phyloP scores from a whole-genome alignment of 2,329 filamentous ascomycete genomes.

The Cercospora beticola region DNA sequence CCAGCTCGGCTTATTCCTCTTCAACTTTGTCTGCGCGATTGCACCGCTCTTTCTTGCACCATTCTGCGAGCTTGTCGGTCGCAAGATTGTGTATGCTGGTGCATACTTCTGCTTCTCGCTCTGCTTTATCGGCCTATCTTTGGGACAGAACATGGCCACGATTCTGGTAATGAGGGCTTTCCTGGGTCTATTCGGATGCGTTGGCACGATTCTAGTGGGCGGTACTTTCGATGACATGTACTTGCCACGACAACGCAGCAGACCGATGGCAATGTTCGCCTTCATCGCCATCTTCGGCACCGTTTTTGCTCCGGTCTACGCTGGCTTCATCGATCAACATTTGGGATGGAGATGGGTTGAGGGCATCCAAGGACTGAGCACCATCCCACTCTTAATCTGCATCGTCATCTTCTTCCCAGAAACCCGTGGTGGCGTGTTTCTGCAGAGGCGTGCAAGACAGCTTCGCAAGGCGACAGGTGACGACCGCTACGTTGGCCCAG shows the following conservation, averaged over 20 bases:
- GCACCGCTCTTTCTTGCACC: conserved; percentile 51
- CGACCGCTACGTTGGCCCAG: conserved; percentile 51
- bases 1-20: conserved; percentile 52
- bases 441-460: conserved; percentile 51
- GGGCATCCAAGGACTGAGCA: conserved; percentile 54
- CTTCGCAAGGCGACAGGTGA: conserved; percentile 51
- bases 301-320: conserved; percentile 55
- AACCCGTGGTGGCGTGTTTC: conserved; percentile 49
- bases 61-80: conserved; percentile 52
- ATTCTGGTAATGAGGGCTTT: conserved; percentile 50
- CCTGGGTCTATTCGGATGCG: conserved; percentile 52
- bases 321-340: conserved; percentile 54
- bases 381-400: conserved; percentile 50
- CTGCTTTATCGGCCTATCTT: conserved; percentile 51
- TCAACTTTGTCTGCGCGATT: conserved; percentile 52
- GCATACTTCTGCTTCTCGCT: conserved; percentile 49
- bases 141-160: conserved; percentile 51
- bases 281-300: conserved; percentile 55
- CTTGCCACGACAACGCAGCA: conserved; percentile 46
- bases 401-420: conserved; percentile 49
- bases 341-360: conserved; percentile 58
- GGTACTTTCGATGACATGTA: conserved; percentile 55
- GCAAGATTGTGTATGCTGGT: conserved; percentile 49
- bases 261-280: conserved; percentile 51
- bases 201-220: conserved; percentile 53